Base-by-base conservation (phyloP, 129 eudicot genomes). In the Centrapalus pauciflorus region DNA sequence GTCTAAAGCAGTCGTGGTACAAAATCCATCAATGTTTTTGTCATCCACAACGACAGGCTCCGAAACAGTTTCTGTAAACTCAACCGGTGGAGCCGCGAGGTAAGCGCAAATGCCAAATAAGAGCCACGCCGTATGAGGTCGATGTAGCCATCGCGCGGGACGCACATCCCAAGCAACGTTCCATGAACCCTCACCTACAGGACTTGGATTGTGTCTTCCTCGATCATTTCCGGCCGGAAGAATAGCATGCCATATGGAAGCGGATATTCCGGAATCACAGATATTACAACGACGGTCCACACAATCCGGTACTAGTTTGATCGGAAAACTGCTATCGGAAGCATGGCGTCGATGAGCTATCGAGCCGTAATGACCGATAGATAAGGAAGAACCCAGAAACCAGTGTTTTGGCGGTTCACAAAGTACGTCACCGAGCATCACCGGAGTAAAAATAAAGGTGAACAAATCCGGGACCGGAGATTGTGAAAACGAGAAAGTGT, bases 141-240 rank as follows among this genome's bases (percentile, higher is more conserved):
- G 79, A 25, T 80, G 86, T 2, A 88, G 75, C 96, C 93, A 85
- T 0, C 96, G 74, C 17, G 96, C 96, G 10, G 96, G 96, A 49
- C 96, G 72, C 14, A 80, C 84, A 68, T 88, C 96, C 88, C 96
- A 88, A 0, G 89, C 87, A 23, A 80, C 96, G 72, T 88, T 88
- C 96, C 96, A 88, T 8, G 96, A 88, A 14, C 92, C 96, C 16
- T 88, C 96, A 0, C 96, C 96, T 10, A 69, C 64, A 23, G 81
- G 77, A 6, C 26, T 71, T 21, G 50, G 56, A 4, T 30, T 35
- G 2, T 61, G 40, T 52, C 65, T 40, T 1, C 76, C 71, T 0
- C 75, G 65, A 35, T 17, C 45, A 20, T 19, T 21, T 61, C 51
- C 67, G 17, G 78, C 74, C 0, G 86, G 94, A 25, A 80, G 61